Percentiles rank a stretch among this genome's conserved stretches.
These are phyloP conservation scores for Oldenlandia corymbosa DNA, from an alignment of 257 asterid species.

Conservation along the genomic window DNA sequence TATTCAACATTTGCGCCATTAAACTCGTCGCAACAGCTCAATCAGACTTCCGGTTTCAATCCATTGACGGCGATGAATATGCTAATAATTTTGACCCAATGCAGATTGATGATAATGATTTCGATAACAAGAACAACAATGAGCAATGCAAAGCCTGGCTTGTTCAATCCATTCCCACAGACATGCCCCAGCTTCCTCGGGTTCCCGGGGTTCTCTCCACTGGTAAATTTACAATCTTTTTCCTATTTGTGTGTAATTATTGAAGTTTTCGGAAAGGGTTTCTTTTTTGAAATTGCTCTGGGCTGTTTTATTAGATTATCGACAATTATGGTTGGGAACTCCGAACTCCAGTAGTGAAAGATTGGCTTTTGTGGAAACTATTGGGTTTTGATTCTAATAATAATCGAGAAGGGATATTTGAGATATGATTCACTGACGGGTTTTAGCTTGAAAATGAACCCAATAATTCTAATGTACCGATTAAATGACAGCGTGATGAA, in stretches of 20 bases:
- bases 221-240: slow-evolving; percentile 28
- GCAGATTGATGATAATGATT: not conserved
- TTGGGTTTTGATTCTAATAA: not conserved
- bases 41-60: not conserved
- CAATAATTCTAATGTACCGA: too few relatives aligned
- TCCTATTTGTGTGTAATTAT: not conserved
- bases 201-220: slow-evolving; percentile 74
- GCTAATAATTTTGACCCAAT: not conserved
- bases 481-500: too few relatives aligned
- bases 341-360: not conserved
- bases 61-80: not conserved
- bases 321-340: not conserved
- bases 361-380: not conserved
- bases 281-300: not conserved
- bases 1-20: not conserved
- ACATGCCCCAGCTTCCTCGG: slow-evolving; percentile 60
- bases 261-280: not conserved
- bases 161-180: slow-evolving; percentile 82
- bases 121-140: not conserved
- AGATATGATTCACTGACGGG: not conserved
- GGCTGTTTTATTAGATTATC: not conserved
- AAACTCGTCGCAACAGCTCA: slow-evolving; percentile 4
- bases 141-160: slow-evolving; percentile 71
- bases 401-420: not conserved
- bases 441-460: too few relatives aligned